Percentiles rank a stretch among this genome's conserved stretches.
phyloP scores from a whole-genome alignment of 2,329 filamentous ascomycete species.

The Nannizziopsis barbatae region DNA sequence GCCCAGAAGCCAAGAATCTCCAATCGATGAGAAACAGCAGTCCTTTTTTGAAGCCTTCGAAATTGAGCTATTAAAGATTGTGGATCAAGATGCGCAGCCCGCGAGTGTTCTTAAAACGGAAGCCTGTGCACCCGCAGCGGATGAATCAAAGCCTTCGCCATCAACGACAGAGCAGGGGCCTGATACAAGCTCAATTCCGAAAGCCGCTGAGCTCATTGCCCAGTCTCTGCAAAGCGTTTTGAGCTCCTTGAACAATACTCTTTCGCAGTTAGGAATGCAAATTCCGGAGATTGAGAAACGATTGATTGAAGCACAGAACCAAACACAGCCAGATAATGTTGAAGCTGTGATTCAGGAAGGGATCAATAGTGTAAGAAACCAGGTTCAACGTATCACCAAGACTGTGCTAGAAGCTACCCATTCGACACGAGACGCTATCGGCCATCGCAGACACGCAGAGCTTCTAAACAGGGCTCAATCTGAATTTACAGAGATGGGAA shows the following conservation, averaged over 20 bases:
- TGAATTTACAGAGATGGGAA: conserved; percentile 32
- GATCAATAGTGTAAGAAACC: conserved; percentile 28
- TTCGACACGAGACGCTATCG: conserved; percentile 27
- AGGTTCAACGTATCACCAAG: conserved; percentile 28
- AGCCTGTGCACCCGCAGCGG: conserved; percentile 7
- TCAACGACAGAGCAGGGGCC: background rate
- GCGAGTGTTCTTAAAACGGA: conserved; percentile 9
- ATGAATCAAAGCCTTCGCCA: background rate
- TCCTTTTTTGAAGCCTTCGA: conserved; percentile 33
- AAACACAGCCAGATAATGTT: conserved; percentile 27
- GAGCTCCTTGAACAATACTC: conserved; percentile 26
- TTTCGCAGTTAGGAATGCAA: conserved; percentile 27
- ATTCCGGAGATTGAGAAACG: conserved; percentile 32
- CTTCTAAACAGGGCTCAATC: conserved; percentile 27
- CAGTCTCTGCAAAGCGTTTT: conserved; percentile 27
- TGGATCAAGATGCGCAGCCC: conserved; percentile 18
- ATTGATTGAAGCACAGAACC: conserved; percentile 25
- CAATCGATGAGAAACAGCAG: conserved; percentile 19
- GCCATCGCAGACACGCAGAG: conserved; percentile 28
- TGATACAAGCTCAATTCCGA: conserved; percentile 1
- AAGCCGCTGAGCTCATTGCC: conserved; percentile 15
- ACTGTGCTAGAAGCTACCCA: conserved; percentile 30
- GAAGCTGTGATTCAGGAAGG: conserved; percentile 28
- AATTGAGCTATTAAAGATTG: conserved; percentile 29
- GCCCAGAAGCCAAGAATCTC: conserved; percentile 14